These are phyloP conservation scores for Elongisporangium anandrum DNA, from an alignment of 352 stramenopile species.

Conservation along the genomic window DNA sequence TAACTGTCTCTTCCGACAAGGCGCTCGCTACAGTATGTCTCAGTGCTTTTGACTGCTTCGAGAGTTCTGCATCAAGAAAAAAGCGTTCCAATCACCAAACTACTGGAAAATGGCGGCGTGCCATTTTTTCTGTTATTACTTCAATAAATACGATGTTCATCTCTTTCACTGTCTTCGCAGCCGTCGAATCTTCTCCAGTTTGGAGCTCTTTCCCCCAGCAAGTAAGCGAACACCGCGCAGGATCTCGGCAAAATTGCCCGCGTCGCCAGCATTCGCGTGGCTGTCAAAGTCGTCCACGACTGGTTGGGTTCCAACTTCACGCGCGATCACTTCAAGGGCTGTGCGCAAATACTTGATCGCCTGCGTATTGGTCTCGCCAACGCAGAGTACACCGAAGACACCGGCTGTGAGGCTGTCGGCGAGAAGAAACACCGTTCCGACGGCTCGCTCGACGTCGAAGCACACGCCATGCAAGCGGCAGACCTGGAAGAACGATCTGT, in stretches of 20 bases:
- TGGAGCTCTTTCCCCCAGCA: conserved; percentile 29
- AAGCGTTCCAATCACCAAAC: too few relatives aligned
- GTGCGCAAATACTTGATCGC: conserved; percentile 58
- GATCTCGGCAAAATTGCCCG: conserved; percentile 60
- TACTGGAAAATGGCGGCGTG: too few relatives aligned
- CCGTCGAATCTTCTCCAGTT: conserved; percentile 33
- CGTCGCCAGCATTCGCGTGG: conserved; percentile 6
- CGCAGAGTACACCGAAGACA: conserved; percentile 66
- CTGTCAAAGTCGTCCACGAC: conserved; percentile 11
- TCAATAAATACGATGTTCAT: neutral
- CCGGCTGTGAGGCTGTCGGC: conserved; percentile 76
- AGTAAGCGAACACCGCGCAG: conserved; percentile 44
- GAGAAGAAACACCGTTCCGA: conserved; percentile 74
- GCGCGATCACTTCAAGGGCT: conserved; percentile 70
- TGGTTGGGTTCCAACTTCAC: conserved; percentile 47
- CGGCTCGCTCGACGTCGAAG: conserved; percentile 67
- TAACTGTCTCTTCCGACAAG: too few relatives aligned
- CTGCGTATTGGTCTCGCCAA: conserved; percentile 41
- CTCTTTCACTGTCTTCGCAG: conserved; percentile 11
- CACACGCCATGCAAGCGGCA: conserved; percentile 86
- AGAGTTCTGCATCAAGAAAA: too few relatives aligned
- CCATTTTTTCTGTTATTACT: too few relatives aligned
- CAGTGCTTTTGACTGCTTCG: too few relatives aligned
- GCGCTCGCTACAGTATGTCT: too few relatives aligned
- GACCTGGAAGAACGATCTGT: conserved; percentile 83